Base-by-base conservation (phyloP, 495 filamentous ascomycete genomes). In the Penicillium verhagenii region DNA sequence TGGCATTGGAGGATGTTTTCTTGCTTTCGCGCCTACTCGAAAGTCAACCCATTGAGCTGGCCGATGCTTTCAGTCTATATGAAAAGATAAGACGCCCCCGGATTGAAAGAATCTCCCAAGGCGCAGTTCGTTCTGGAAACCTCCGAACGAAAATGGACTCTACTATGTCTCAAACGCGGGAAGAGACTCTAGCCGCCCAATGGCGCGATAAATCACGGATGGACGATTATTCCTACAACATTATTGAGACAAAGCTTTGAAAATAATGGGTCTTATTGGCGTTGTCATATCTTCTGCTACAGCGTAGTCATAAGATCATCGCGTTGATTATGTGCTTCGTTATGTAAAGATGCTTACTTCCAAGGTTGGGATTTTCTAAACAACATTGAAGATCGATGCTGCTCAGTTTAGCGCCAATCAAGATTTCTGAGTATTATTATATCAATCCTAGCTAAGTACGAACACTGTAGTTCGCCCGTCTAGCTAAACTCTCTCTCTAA, bases 1-100 rank as follows among this genome's bases (percentile, higher is more conserved):
- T 75, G 72, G 75, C 74, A 0, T 40, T 79, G 23, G 75, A 80
- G 39, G 76, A 78, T 66, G 66, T 59, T 0, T 71, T 74, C 35
- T 38, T 74, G 14, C 48, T 79, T 2, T 66, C 71, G 0, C 52
- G 70, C 4, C 45, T 75, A 3, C 61, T 77, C 14, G 75, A 67
- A n/a, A 20, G 40, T 0, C 33, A 44, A 7, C 33, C 37, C 16
- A 26, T 9, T 10, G 6, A 23, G 11, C 25, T 72, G 19, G 16
- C 47, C 1, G 54, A 69, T 14, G 58, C 56, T 3, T 63, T 61
- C 42, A 53, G 39, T 4, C 43, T 29, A 23, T 71, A 63, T 29
- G 66, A 67, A 6, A 26, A 54, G n/a, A 64, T 73, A 21, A 59
- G 70, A 20, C 50, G 63, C 9, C 72, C 70, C 1, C 64, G 72